A percentile compares a stretch with the other conserved stretches of the same genome.
phyloP scores from a whole-genome alignment of 2,329 filamentous ascomycete genomes.

The Pseudopyricularia cyperi region DNA sequence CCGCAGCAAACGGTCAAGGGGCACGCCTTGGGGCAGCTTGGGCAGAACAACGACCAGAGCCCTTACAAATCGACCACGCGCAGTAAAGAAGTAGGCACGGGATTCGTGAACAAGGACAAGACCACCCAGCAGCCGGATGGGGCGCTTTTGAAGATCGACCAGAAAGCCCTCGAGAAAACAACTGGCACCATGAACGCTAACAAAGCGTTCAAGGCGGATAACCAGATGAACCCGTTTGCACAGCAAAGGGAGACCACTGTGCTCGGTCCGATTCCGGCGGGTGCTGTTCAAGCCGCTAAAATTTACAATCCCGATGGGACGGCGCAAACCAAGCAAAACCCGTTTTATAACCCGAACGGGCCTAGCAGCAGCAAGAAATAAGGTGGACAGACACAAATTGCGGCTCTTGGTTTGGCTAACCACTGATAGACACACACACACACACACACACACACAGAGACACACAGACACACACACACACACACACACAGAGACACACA shows the following conservation, averaged over 20 bases:
- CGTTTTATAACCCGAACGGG: neutral
- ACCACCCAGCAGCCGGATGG: neutral
- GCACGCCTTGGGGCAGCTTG: neutral
- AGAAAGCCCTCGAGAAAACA: neutral
- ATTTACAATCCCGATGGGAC: neutral
- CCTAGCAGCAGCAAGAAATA: too few species aligned
- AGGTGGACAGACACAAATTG: too few species aligned
- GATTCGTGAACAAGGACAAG: neutral
- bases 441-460: too few species aligned
- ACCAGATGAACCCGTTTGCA: neutral
- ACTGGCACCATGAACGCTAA: neutral
- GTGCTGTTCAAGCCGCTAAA: neutral
- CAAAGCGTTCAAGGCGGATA: neutral
- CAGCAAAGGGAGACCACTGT: neutral
- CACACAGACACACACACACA: too few species aligned
- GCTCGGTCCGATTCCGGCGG: neutral
- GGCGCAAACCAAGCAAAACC: neutral
- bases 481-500: too few species aligned
- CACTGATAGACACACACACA: too few species aligned
- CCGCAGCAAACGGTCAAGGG: neutral
- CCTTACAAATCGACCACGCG: neutral
- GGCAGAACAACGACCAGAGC: neutral
- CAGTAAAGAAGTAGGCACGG: neutral
- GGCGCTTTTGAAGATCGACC: neutral
- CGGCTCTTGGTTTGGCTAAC: too few species aligned